Conservation (phyloP, 805 yeast genomes). For the Nakazawaea ambrosiae region DNA sequence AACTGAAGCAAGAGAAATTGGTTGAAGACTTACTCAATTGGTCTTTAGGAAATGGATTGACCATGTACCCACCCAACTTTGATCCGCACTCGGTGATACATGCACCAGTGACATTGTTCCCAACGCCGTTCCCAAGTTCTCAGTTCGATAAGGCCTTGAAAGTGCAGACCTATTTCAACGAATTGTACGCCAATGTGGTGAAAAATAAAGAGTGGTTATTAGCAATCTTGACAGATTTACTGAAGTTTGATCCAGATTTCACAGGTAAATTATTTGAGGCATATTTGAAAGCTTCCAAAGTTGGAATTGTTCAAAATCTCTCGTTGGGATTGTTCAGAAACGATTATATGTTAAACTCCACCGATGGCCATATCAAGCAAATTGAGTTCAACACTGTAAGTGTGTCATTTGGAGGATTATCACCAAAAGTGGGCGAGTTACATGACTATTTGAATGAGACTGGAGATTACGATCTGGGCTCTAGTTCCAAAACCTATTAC, state of each 20-base stretch:
- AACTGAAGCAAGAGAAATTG: conserved; percentile 20
- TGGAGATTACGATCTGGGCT: conserved; percentile 47
- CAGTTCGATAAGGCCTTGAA: conserved; percentile 61
- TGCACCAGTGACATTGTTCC: conserved; percentile 88
- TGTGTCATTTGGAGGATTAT: conserved; percentile 90
- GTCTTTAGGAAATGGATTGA: conserved; percentile 71
- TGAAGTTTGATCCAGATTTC: conserved; percentile 62
- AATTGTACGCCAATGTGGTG: conserved; percentile 66
- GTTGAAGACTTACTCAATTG: conserved; percentile 58
- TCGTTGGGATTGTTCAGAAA: conserved; percentile 84
- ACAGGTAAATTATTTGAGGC: conserved; percentile 72
- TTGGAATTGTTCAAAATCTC: conserved; percentile 54
- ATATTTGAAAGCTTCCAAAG: conserved; percentile 39
- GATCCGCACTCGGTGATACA: conserved; percentile 35
- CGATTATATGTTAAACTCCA: conserved; percentile 69
- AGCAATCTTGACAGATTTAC: conserved; percentile 44
- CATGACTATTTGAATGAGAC: conserved; percentile 59
- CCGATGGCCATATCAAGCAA: conserved; percentile 64
- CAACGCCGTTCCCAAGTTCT: conserved; percentile 75
- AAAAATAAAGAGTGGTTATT: conserved; percentile 56
- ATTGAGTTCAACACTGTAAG: conserved; percentile 95
- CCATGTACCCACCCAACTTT: conserved; percentile 68
- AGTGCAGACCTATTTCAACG: conserved; percentile 65
- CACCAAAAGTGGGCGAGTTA: conserved; percentile 68
- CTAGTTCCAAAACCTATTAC: conserved; percentile 29